Conservation (phyloP, 108 stramenopile species). For the Nitzschia sp. region DNA sequence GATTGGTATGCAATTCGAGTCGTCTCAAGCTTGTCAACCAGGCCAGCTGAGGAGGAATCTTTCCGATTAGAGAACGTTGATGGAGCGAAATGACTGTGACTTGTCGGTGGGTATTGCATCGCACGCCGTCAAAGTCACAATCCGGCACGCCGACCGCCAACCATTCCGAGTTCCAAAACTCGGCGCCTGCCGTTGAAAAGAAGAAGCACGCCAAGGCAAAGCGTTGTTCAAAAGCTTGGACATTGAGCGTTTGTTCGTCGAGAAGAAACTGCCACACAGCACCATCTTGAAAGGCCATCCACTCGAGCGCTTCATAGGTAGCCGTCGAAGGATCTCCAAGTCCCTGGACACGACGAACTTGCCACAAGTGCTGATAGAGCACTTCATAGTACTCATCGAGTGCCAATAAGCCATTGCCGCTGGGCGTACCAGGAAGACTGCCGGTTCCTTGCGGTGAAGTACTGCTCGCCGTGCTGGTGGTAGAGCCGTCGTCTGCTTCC, state of each 20-base stretch:
- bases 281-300: slow-evolving; percentile 24
- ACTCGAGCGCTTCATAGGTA: slow-evolving; percentile 12
- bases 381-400: slow-evolving; percentile 3
- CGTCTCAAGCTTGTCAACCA: slow-evolving; percentile 10
- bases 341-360: background rate
- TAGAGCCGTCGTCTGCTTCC: background rate
- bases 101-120: background rate
- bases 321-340: slow-evolving; percentile 13
- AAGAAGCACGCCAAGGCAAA: slow-evolving; percentile 10
- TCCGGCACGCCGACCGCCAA: background rate
- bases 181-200: slow-evolving; percentile 13
- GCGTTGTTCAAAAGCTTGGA: slow-evolving; percentile 15
- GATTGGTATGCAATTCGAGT: slow-evolving; percentile 13
- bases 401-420: background rate
- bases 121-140: slow-evolving; percentile 6
- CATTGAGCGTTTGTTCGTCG: background rate
- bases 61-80: slow-evolving; percentile 10
- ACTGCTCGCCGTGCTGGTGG: background rate
- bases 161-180: slow-evolving; percentile 12
- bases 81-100: background rate
- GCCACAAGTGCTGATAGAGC: background rate
- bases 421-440: background rate
- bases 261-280: background rate
- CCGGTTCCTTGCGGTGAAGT: too few relatives aligned
- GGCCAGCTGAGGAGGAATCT: background rate